A percentile compares a stretch with the other conserved stretches of the same genome.
Evolutionary conservation across 306 rosid species (phyloP).

Genomic region (Inga laurina): DNA sequence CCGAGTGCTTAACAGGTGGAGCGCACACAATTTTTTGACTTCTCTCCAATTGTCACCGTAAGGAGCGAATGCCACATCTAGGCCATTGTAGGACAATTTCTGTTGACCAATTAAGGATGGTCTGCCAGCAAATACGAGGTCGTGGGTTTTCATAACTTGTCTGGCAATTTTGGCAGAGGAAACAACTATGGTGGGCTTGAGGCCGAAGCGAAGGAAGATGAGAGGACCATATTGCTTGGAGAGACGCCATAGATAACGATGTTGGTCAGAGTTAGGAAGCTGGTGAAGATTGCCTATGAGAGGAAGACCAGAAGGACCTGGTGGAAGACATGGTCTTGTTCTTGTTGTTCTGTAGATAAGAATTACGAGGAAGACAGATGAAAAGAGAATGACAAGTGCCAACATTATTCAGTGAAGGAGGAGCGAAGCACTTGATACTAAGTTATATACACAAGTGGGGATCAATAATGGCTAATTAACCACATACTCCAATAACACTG

Average conservation of each 20-base stretch:
- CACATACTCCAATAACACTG: too few relatives aligned
- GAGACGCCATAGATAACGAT: background rate
- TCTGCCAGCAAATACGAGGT: constrained; percentile 42
- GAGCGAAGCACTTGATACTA: background rate
- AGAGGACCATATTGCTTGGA: background rate
- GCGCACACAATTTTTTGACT: background rate
- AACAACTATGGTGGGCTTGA: background rate
- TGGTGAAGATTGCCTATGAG: background rate
- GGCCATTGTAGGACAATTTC: constrained; percentile 29
- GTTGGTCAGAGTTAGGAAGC: background rate
- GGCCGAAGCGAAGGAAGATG: background rate
- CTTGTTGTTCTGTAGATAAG: background rate
- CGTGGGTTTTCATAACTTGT: constrained; percentile 44
- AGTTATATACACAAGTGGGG: too few relatives aligned
- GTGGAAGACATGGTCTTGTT: background rate
- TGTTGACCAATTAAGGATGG: constrained; percentile 22
- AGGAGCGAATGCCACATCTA: background rate
- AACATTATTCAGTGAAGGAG: background rate
- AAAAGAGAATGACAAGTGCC: background rate
- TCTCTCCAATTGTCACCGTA: background rate
- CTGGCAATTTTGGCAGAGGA: constrained; percentile 22
- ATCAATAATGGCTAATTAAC: too few relatives aligned
- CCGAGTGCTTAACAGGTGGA: background rate
- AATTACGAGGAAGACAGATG: background rate
- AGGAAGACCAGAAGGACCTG: background rate